Percentiles rank a stretch among this genome's conserved stretches.
phyloP scores from a whole-genome alignment of 2,329 filamentous ascomycete genomes.

The Monilinia aucupariae region DNA sequence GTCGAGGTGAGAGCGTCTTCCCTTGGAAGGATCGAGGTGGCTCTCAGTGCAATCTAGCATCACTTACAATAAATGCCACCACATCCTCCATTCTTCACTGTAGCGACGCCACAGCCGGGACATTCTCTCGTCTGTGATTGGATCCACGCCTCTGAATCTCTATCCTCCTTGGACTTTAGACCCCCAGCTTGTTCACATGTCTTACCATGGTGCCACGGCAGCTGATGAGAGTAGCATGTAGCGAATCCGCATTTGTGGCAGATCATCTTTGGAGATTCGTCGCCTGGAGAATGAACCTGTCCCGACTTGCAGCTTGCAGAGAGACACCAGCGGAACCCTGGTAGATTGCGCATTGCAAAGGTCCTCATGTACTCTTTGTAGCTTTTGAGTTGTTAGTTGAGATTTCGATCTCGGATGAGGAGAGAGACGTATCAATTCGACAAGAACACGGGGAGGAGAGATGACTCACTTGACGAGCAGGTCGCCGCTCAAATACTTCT shows the following conservation, averaged over 20 bases:
- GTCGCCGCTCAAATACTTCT: neutral
- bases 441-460: neutral
- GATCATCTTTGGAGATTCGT: neutral
- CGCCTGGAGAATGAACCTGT: neutral
- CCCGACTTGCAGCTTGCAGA: neutral
- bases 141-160: neutral
- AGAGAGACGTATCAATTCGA: neutral
- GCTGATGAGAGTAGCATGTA: neutral
- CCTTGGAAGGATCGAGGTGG: neutral
- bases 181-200: neutral
- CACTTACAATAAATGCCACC: neutral
- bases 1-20: neutral
- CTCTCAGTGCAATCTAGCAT: neutral
- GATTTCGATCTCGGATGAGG: neutral
- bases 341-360: neutral
- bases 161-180: neutral
- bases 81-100: neutral
- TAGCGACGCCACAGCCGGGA: neutral
- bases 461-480: neutral
- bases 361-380: neutral
- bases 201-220: neutral
- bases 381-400: neutral
- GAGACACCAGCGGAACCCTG: neutral
- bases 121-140: neutral
- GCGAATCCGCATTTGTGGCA: neutral